Evolutionary conservation across 768 basidiomycete genomes (phyloP), one percentile per base, ranked within the genome.

Genomic region (Mycena maculata): DNA sequence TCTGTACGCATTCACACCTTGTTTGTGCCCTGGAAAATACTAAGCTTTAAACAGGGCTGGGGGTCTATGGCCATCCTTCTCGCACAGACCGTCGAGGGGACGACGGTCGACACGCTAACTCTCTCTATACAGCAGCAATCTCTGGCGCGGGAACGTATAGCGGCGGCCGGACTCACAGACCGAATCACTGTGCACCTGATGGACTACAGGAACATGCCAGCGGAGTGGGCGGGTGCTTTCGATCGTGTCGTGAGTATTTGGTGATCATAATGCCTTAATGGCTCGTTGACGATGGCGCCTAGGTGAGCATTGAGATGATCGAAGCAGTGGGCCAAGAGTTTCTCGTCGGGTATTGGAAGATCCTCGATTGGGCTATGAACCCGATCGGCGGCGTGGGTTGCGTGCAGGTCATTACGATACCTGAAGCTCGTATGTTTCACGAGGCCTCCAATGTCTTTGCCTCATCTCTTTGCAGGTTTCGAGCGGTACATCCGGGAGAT

Each of bases 341-440:
- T 72, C 77, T 92, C 70, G 82, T 86, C 58, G 83, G 80, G 42
- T 93, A 91, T 75, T 93, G 90, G 86, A 74, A 74, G 39, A 79
- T 84, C 20, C 84, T 92, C 36, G 88, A 92, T 75, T 88, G 88
- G 84, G 90, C 88, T 20, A 73, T 93, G 80, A 90, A 90, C 64
- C 72, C 73, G 57, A 78, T 83, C 13, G 82, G 78, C 23, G 90
- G 86, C 0, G 87, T 88, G 10, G 92, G 90, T 9, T 89, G 90
- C 42, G 86, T 93, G 22, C 91, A 93, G 77, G 89, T 87, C 18
- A 92, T 92, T 71, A 92, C 88, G 3, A 88, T 93, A 31, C 92
- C 92, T 0, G 92, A 92, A 82, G 82, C 87, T 18, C 79, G 92
- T 88, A 69, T 63, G 83, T 88, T 57, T 68, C 71, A 6, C 50